Conservation (phyloP, 2,329 filamentous ascomycete genomes). For the Diaporthe sp. region DNA sequence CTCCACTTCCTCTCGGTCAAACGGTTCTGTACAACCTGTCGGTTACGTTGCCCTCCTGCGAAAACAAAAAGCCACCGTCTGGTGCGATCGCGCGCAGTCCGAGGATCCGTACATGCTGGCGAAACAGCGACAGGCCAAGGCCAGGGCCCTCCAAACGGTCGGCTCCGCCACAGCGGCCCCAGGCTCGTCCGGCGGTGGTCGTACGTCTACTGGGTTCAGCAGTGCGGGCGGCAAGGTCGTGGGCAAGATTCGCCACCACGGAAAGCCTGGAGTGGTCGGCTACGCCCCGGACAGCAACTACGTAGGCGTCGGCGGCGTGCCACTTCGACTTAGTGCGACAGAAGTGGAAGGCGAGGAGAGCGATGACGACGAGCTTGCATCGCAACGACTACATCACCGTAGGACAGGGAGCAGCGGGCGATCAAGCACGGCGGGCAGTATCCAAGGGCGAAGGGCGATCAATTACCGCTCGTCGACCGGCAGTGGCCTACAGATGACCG, state of each 20-base stretch:
- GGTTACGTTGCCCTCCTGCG: slow-evolving; percentile 96
- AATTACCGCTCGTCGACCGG: slow-evolving; percentile 64
- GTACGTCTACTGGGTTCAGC: slow-evolving; percentile 75
- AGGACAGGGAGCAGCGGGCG: slow-evolving; percentile 82
- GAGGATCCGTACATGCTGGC: slow-evolving; percentile 89
- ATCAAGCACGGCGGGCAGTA: slow-evolving; percentile 71
- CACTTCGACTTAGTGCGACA: slow-evolving; percentile 92
- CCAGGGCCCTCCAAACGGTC: slow-evolving; percentile 87
- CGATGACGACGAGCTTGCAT: slow-evolving; percentile 76
- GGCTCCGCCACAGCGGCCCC: slow-evolving; percentile 71
- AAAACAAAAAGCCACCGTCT: slow-evolving; percentile 97
- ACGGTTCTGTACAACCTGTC: slow-evolving; percentile 69
- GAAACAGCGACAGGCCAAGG: slow-evolving; percentile 88
- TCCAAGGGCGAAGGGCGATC: slow-evolving; percentile 59
- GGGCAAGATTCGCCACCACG: slow-evolving; percentile 90
- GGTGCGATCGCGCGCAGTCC: slow-evolving; percentile 94
- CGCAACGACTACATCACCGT: slow-evolving; percentile 72
- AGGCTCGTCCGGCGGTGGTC: slow-evolving; percentile 57
- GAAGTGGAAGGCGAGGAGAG: slow-evolving; percentile 93
- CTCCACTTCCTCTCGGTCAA: slow-evolving; percentile 85
- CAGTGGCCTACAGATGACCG: slow-evolving; percentile 41
- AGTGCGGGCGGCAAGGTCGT: slow-evolving; percentile 74
- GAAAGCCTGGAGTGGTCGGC: slow-evolving; percentile 82
- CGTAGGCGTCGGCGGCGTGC: slow-evolving; percentile 82
- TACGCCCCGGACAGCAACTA: slow-evolving; percentile 85